Percentiles rank a stretch among this genome's conserved stretches.
Evolutionary conservation across 768 basidiomycete genomes (phyloP).

Genomic region (Boletus sp.): DNA sequence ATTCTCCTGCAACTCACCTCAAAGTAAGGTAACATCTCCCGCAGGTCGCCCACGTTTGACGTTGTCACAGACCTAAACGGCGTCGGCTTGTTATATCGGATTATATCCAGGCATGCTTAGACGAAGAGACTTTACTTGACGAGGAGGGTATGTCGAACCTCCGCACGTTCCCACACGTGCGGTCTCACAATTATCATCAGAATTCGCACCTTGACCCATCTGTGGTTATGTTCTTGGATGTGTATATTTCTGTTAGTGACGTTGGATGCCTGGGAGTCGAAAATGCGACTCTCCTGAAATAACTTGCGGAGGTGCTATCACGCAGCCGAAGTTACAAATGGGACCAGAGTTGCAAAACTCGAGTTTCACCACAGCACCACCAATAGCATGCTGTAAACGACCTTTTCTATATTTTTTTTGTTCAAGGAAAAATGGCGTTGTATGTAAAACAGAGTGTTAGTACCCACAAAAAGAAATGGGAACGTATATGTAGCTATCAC

Average conservation of each 20-base stretch:
- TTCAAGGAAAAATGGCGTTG: too few species aligned
- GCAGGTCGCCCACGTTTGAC: conserved; percentile 8
- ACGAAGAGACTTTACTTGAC: conserved; percentile 79
- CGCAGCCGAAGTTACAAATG: too few species aligned
- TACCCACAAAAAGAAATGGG: too few species aligned
- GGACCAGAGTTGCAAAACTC: too few species aligned
- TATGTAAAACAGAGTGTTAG: too few species aligned
- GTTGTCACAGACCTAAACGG: conserved; percentile 62
- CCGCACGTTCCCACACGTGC: neutral
- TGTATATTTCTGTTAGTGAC: neutral
- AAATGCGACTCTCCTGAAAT: neutral
- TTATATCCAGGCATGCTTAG: conserved; percentile 74
- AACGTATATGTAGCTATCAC: too few species aligned
- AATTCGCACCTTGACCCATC: conserved; percentile 24
- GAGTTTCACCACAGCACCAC: too few species aligned
- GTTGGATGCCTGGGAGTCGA: neutral
- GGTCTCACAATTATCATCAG: conserved; percentile 12
- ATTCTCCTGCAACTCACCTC: conserved; percentile 70
- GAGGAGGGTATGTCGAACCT: conserved; percentile 58
- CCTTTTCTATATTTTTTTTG: too few species aligned
- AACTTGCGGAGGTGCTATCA: neutral
- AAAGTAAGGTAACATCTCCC: conserved; percentile 45
- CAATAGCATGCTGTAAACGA: too few species aligned
- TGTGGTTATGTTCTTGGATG: neutral
- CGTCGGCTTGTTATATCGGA: conserved; percentile 75